These are phyloP conservation scores for Zhuliangozyma parablackwelliae DNA, from an alignment of 1,139 yeast species.

Conservation along the genomic window DNA sequence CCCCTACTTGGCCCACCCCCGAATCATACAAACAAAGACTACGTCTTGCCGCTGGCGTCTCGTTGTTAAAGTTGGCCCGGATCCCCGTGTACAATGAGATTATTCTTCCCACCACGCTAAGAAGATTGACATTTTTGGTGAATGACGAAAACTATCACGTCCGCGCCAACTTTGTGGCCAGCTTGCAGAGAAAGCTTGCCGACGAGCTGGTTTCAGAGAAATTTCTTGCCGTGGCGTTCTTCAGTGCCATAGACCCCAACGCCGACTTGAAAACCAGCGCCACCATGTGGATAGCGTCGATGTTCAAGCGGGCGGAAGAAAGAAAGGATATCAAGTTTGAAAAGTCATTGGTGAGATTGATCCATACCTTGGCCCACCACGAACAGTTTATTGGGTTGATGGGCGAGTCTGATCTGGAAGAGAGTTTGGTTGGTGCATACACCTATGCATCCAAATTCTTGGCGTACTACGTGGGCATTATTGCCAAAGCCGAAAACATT, in stretches of 20 bases:
- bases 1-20: constrained; percentile 60
- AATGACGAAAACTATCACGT: constrained; percentile 65
- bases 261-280: constrained; percentile 44
- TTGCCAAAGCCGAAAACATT: constrained; percentile 64
- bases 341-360: constrained; percentile 58
- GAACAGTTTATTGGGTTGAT: constrained; percentile 55
- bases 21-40: constrained; percentile 53
- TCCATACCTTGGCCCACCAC: constrained; percentile 74
- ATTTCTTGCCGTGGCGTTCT: constrained; percentile 64
- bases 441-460: constrained; percentile 56
- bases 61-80: constrained; percentile 62
- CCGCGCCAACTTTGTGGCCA: constrained; percentile 48
- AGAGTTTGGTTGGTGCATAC: constrained; percentile 33
- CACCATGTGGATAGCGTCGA: constrained; percentile 70
- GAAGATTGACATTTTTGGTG: constrained; percentile 53
- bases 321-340: constrained; percentile 51
- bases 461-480: constrained; percentile 53
- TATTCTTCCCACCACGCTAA: constrained; percentile 49
- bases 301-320: constrained; percentile 41
- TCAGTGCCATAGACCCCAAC: constrained; percentile 74
- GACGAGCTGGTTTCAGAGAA: constrained; percentile 55
- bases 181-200: constrained; percentile 51
- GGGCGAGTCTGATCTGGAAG: constrained; percentile 7
- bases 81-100: constrained; percentile 47
- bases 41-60: constrained; percentile 65